Conservation (phyloP, 441 rosid species). For the Gossypium gossypioides region DNA sequence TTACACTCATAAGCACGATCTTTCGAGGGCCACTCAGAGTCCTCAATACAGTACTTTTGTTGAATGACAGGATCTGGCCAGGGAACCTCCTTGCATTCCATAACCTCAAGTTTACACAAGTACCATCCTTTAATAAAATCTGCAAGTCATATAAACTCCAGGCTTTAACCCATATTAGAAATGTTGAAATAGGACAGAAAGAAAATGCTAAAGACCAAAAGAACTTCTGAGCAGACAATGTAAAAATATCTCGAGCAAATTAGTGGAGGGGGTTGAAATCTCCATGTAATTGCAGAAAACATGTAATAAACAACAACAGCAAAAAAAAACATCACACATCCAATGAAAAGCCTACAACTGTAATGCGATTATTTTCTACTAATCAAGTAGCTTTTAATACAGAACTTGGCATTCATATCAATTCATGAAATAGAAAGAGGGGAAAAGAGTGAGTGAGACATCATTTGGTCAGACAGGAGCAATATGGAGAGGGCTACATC, state of each 20-base stretch:
- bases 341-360: neutral
- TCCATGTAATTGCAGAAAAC: neutral
- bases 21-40: constrained; percentile 52
- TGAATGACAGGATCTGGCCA: constrained; percentile 55
- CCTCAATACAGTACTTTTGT: constrained; percentile 43
- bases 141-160: constrained; percentile 24
- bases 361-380: neutral
- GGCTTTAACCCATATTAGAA: constrained; percentile 12
- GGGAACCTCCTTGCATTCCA: constrained; percentile 64
- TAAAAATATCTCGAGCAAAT: neutral
- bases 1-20: constrained; percentile 69
- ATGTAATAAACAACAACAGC: neutral
- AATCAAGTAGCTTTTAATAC: neutral
- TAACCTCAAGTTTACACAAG: constrained; percentile 70
- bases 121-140: constrained; percentile 62
- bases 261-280: neutral
- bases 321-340: constrained; percentile 1
- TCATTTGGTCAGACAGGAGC: neutral
- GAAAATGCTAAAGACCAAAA: neutral
- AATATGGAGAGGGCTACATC: neutral
- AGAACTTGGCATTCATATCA: neutral
- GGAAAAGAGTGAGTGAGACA: neutral
- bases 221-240: neutral
- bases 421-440: neutral
- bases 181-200: neutral